Conservation (phyloP, 176 grass and related monocot species). For the Themeda triandra region DNA sequence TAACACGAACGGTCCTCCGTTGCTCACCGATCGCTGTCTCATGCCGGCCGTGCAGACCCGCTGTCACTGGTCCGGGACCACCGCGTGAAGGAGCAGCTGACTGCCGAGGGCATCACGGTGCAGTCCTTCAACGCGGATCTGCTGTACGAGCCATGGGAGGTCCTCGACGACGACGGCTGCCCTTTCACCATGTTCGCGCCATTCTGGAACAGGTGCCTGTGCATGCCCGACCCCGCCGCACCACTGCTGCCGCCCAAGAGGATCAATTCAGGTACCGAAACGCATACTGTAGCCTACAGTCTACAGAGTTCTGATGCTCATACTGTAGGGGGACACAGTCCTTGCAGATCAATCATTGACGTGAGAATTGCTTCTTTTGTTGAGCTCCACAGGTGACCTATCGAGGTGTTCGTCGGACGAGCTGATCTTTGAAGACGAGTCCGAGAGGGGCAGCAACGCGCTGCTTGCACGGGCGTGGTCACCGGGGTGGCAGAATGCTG, state of each 20-base stretch:
- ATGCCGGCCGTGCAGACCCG: conserved; percentile 65
- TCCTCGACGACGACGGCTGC: conserved; percentile 70
- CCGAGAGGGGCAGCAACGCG: conserved; percentile 90
- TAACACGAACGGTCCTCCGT: conserved; percentile 31
- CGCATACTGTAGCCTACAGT: background rate
- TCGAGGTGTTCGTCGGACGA: conserved; percentile 61
- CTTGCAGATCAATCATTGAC: conserved; percentile 12
- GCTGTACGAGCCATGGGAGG: conserved; percentile 97
- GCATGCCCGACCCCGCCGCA: conserved; percentile 76
- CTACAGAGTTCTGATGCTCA: background rate
- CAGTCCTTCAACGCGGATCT: conserved; percentile 92
- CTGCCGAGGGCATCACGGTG: conserved; percentile 70
- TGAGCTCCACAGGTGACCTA: conserved; percentile 54
- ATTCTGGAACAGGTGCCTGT: conserved; percentile 94
- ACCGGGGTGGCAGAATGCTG: conserved; percentile 94
- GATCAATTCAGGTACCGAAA: conserved; percentile 68
- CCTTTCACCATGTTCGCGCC: conserved; percentile 93
- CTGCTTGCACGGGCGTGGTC: conserved; percentile 96
- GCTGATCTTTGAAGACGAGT: conserved; percentile 84
- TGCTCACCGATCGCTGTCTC: conserved; percentile 42
- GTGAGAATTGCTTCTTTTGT: conserved; percentile 30
- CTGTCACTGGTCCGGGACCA: conserved; percentile 87
- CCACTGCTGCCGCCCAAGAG: conserved; percentile 91
- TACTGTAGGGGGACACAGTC: background rate
- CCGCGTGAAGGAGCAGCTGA: conserved; percentile 72